Evolutionary conservation across 371 early-diverging fungal genomes (phyloP), one percentile per base, ranked within the genome.

Genomic region (Polyrhizophydium stewartii): DNA sequence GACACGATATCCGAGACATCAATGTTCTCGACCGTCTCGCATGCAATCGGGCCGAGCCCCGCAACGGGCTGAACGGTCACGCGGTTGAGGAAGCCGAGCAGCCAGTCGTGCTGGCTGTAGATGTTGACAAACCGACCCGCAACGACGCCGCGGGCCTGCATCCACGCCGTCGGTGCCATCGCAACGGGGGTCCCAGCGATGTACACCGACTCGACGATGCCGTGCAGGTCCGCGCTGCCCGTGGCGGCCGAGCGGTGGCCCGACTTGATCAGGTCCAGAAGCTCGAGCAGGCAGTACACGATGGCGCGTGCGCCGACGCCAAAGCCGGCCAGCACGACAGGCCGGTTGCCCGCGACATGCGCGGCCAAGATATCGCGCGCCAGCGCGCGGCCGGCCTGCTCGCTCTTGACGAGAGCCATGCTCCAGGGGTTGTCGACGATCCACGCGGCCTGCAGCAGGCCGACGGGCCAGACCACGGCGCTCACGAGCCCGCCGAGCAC

Each of bases 401-500:
- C 68, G 22, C 92, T 89, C 32, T 89, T 78, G 64, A 89, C 90
- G 45, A 92, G 73, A n/a, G 87, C 92, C 55, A 85, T 87, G 25
- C 86, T 83, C 94, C 94, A 95, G 2, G 96, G 94, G 68, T 93
- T 94, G 67, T 95, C 94, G 24, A 95, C 83, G 55, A 92, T 71
- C 61, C 92, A 93, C 10, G 51, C 41, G 13, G 41, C 9, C 30
- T 60, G 60, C 35, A 61, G 35, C 43, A 93, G 66, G 12, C 89
- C 89, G 66, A 92, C 78, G 7, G 94, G 93, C 77, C 88, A 89
- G 0, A 90, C 82, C 35, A 94, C 75, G 10, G 91, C 92, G 1
- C 90, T 84, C 1, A 94, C 71, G 13, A 93, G 66, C 0, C 87
- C 84, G 16, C 82, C 85, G 64, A 93, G 76, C 33, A 94, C 82